Conservation (phyloP, 306 rosid species). For the Lablab purpureus region DNA sequence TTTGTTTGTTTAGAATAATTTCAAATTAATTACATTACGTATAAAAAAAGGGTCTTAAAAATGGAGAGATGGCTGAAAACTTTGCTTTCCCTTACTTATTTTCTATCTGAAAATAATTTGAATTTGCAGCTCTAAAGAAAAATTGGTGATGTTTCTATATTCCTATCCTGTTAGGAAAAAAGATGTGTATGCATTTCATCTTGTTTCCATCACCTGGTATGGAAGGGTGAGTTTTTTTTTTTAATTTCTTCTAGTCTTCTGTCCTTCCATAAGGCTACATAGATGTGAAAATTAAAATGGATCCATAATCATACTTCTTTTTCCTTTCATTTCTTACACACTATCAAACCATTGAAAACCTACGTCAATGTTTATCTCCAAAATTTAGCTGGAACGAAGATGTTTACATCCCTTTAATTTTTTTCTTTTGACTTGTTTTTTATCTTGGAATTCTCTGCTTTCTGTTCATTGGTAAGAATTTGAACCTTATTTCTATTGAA, state of each 20-base stretch:
- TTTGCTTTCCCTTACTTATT: slow-evolving; percentile 29
- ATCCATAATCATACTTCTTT: not conserved
- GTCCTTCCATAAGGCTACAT: slow-evolving; percentile 2
- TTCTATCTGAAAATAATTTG: slow-evolving; percentile 23
- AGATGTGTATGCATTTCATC: slow-evolving; percentile 26
- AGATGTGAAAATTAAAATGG: slow-evolving; percentile 11
- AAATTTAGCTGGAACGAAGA: not conserved
- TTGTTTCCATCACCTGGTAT: slow-evolving; percentile 35
- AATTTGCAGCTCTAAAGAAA: not conserved
- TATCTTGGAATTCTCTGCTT: slow-evolving; percentile 33
- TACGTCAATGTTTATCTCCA: slow-evolving; percentile 2
- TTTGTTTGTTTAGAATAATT: slow-evolving; percentile 23
- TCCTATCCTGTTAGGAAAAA: not conserved
- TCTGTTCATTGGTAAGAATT: slow-evolving; percentile 3
- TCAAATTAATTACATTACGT: not conserved
- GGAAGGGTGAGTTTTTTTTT: slow-evolving; percentile 3
- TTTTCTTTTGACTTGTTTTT: slow-evolving; percentile 19
- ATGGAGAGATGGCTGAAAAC: slow-evolving; percentile 10
- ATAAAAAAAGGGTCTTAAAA: not conserved
- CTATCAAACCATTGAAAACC: not conserved
- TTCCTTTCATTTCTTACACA: slow-evolving; percentile 22
- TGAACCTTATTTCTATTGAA: slow-evolving; percentile 19
- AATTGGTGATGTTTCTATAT: slow-evolving; percentile 25
- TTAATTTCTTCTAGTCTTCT: slow-evolving; percentile 4
- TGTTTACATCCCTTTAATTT: not conserved